These are phyloP conservation scores for Tetrahymena elliotti DNA, from an alignment of 73 alveolate species.

Conservation along the genomic window DNA sequence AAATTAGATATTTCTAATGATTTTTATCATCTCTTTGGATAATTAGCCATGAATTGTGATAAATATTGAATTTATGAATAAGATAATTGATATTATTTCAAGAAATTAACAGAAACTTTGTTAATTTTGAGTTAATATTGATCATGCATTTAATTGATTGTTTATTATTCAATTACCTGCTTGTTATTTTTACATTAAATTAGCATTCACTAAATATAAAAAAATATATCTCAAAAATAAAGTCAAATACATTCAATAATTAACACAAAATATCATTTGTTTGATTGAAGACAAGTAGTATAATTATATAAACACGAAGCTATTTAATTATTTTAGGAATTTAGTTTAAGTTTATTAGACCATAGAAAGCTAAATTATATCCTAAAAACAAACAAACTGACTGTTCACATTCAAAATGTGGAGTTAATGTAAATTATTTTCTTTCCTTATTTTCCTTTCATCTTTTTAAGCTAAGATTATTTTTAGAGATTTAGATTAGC, in stretches of 20 bases:
- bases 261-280: not conserved
- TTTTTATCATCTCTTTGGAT: not conserved
- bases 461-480: not conserved
- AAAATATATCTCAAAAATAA: too few relatives aligned
- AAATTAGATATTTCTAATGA: not conserved
- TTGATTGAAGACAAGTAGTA: not conserved
- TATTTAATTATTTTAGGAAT: not conserved
- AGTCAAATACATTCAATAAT: not conserved
- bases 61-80: not conserved
- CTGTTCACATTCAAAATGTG: not conserved
- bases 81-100: not conserved
- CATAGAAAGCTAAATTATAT: not conserved
- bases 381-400: not conserved
- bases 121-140: not conserved
- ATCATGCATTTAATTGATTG: not conserved
- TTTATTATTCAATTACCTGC: too few relatives aligned
- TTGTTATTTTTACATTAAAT: too few relatives aligned
- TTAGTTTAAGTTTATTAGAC: not conserved
- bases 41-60: not conserved
- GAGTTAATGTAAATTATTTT: not conserved
- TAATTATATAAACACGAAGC: not conserved
- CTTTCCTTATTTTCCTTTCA: not conserved
- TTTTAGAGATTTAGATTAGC: not conserved
- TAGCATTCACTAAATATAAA: not conserved
- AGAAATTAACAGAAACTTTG: not conserved